Base-by-base conservation (phyloP, 108 stramenopile species). In the Pseudonitzschia delicatissima region DNA sequence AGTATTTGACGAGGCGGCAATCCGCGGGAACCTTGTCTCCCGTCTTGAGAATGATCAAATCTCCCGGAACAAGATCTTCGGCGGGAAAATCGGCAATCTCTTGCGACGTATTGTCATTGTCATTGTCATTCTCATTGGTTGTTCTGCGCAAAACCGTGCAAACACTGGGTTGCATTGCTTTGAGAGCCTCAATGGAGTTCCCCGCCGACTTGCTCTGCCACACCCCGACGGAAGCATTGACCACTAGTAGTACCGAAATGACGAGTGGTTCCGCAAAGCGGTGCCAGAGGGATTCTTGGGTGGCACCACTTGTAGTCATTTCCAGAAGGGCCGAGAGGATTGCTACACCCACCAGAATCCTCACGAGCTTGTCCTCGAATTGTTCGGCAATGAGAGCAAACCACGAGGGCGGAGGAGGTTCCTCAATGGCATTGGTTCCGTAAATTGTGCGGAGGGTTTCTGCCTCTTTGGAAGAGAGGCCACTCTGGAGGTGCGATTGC, bases 21-120 rank as follows among this genome's bases (percentile, higher is more conserved):
- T 98, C 97, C 6, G 97, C 97, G 2, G 97, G 96, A 21, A 98
- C 79, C 69, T 95, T 96, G 64, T 98, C 97, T 1, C 99, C 99
- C 9, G 96, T 96, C 1, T 84, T 74, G 7, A 99, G 45, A 23
- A 80, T 52, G 27, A 99, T 83, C 20, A 99, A 50, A 80, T 99
- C 99, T 15, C 99, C 99, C 0, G 97, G 97, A 21, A 99, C 99
- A 29, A 99, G 71, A 12, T 85, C 67, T 4, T 69, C 49, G 2
- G 92, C 79, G 57, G 82, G 78, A 9, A 79, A 59, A 0, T 55
- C 53, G 0, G 1, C 18, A 33, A 33, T 33, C n/a, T 55, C 53
- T 48, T 48, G 21, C 21, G 47, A 2, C 47, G 6, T 17, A 21
- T 23, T 17, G 11, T 11, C 31, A 13, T 34, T 17, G 37, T 67